Evolutionary conservation across 2,329 filamentous ascomycete species (phyloP).

Genomic region (Colletotrichum eleusines): DNA sequence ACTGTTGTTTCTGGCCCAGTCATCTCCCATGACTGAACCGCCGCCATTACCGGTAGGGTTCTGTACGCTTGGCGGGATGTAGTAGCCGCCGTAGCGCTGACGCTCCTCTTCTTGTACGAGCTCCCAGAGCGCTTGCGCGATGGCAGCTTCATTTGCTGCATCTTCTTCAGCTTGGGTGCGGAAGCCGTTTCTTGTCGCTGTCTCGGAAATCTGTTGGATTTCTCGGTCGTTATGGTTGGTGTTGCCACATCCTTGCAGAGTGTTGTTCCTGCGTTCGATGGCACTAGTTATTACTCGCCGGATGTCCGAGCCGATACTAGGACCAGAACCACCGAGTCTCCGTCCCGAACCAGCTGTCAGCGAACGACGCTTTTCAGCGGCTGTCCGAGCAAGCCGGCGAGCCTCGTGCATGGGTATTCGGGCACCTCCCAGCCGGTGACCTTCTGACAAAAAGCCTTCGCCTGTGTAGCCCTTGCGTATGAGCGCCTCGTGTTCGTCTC

Average conservation of each 20-base stretch:
- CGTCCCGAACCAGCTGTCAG: conserved; percentile 74
- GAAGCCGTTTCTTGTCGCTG: conserved; percentile 79
- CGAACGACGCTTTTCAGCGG: conserved; percentile 76
- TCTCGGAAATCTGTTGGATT: conserved; percentile 73
- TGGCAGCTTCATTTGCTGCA: conserved; percentile 87
- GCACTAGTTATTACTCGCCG: conserved; percentile 79
- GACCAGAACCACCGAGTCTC: conserved; percentile 74
- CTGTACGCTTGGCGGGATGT: conserved; percentile 62
- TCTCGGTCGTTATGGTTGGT: conserved; percentile 74
- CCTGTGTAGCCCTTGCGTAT: conserved; percentile 88
- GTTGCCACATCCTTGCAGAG: conserved; percentile 81
- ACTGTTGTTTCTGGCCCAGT: conserved; percentile 30
- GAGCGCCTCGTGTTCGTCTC: conserved; percentile 85
- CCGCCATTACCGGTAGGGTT: conserved; percentile 62
- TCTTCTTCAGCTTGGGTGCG: conserved; percentile 88
- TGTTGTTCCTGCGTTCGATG: conserved; percentile 74
- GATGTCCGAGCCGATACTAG: conserved; percentile 72
- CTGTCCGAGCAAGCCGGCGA: conserved; percentile 77
- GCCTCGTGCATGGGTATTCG: conserved; percentile 79
- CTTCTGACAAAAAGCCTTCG: conserved; percentile 85
- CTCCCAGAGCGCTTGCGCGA: conserved; percentile 87
- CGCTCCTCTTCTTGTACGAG: conserved; percentile 84
- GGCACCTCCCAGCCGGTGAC: conserved; percentile 77
- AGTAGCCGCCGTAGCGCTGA: conserved; percentile 65
- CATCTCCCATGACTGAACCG: conserved; percentile 48